Conservation (phyloP, 805 yeast genomes). For the Zygosaccharomyces bisporus region DNA sequence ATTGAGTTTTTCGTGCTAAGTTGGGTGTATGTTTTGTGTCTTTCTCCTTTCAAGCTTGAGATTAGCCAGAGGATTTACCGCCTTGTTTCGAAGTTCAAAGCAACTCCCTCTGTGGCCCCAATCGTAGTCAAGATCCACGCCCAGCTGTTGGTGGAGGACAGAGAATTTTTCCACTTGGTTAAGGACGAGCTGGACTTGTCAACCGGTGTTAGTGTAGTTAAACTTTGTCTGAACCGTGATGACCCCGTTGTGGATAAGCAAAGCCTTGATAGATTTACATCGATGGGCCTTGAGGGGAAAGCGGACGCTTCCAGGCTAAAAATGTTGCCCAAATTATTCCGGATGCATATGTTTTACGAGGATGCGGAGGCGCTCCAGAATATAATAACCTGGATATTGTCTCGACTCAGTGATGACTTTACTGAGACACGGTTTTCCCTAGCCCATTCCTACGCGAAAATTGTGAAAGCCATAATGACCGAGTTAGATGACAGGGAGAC, state of each 20-base stretch:
- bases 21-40: conserved; percentile 67
- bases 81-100: conserved; percentile 35
- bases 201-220: conserved; percentile 21
- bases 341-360: conserved; percentile 22
- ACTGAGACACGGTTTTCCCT: conserved; percentile 58
- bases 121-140: conserved; percentile 34
- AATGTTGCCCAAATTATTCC: conserved; percentile 26
- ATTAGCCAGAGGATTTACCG: conserved; percentile 35
- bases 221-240: conserved; percentile 6
- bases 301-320: conserved; percentile 14
- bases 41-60: conserved; percentile 70
- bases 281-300: conserved; percentile 9
- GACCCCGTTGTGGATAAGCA: conserved; percentile 8
- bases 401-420: conserved; percentile 45
- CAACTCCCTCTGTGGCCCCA: conserved; percentile 43
- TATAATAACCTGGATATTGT: conserved; percentile 47
- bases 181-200: conserved; percentile 15
- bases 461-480: conserved; percentile 37
- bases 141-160: conserved; percentile 31
- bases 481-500: conserved; percentile 23
- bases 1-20: conserved; percentile 49
- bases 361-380: conserved; percentile 44
- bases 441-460: conserved; percentile 61
- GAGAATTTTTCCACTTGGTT: conserved; percentile 13
- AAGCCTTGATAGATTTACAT: conserved; percentile 6